phyloP scores from a whole-genome alignment of 352 stramenopile genomes.

The Phytophthora niederhauseri region DNA sequence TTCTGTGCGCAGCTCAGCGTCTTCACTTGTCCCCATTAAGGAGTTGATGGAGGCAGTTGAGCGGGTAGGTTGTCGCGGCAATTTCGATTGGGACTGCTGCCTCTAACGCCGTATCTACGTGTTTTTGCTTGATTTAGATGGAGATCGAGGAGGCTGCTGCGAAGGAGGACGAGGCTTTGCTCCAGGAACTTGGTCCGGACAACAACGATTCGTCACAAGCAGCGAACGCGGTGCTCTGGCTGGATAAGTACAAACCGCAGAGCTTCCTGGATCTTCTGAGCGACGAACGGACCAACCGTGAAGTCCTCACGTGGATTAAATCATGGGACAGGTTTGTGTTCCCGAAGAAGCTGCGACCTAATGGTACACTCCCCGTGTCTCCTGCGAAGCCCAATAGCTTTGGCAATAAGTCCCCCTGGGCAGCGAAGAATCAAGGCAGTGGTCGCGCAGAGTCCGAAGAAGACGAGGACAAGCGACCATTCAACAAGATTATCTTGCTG shows the following conservation, averaged over 20 bases:
- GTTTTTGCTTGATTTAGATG: constrained; percentile 37
- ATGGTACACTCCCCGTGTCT: constrained; percentile 18
- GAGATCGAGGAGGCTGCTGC: constrained; percentile 67
- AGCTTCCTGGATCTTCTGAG: constrained; percentile 96
- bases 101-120: constrained; percentile 17
- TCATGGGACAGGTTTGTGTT: constrained; percentile 98
- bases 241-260: constrained; percentile 97
- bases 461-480: constrained; percentile 58
- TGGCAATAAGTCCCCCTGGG: constrained; percentile 22
- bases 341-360: constrained; percentile 54
- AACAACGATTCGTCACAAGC: not conserved
- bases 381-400: constrained; percentile 14
- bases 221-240: constrained; percentile 83
- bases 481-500: constrained; percentile 94
- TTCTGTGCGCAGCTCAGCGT: constrained; percentile 20
- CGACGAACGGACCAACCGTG: constrained; percentile 96
- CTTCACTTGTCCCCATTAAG: constrained; percentile 56
- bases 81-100: not conserved
- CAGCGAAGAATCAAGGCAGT: constrained; percentile 14
- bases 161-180: constrained; percentile 34
- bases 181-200: constrained; percentile 9
- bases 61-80: constrained; percentile 31
- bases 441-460: constrained; percentile 31
- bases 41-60: constrained; percentile 66
- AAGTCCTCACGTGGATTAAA: constrained; percentile 96